A percentile compares a stretch with the other conserved stretches of the same genome.
Evolutionary conservation across 805 yeast genomes (phyloP).

Genomic region (Zygosaccharomyces siamensis): DNA sequence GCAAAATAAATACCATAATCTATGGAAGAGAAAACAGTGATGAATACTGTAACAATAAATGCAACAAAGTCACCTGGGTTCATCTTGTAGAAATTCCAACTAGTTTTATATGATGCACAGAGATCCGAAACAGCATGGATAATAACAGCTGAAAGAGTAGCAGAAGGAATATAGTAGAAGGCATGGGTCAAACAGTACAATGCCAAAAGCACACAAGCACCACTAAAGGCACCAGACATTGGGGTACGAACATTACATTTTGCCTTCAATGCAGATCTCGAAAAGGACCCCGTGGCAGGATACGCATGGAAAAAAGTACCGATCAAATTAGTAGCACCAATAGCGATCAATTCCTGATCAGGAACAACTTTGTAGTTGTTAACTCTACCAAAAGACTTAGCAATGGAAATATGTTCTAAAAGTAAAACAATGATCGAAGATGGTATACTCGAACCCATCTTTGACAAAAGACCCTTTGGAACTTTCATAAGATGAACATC

Average conservation of each 20-base stretch:
- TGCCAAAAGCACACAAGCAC: slow-evolving; percentile 82
- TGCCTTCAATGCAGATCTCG: slow-evolving; percentile 89
- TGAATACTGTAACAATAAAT: slow-evolving; percentile 64
- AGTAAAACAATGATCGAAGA: slow-evolving; percentile 78
- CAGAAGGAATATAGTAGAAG: slow-evolving; percentile 86
- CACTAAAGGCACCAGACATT: slow-evolving; percentile 85
- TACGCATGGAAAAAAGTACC: slow-evolving; percentile 92
- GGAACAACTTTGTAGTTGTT: slow-evolving; percentile 89
- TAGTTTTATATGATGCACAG: slow-evolving; percentile 61
- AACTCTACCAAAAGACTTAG: slow-evolving; percentile 89
- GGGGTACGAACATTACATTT: slow-evolving; percentile 96
- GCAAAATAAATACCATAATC: slow-evolving; percentile 92
- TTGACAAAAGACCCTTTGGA: slow-evolving; percentile 53
- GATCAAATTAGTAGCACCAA: slow-evolving; percentile 83
- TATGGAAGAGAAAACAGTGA: slow-evolving; percentile 72
- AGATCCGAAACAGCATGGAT: slow-evolving; percentile 91
- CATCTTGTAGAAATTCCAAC: slow-evolving; percentile 65
- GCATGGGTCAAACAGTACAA: slow-evolving; percentile 77
- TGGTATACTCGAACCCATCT: slow-evolving; percentile 74
- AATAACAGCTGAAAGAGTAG: slow-evolving; percentile 79
- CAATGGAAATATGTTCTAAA: slow-evolving; percentile 87
- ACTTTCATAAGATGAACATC: slow-evolving; percentile 69
- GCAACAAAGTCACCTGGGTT: slow-evolving; percentile 71
- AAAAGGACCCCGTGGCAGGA: slow-evolving; percentile 94
- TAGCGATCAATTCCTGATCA: slow-evolving; percentile 90